Evolutionary conservation across 139 green algal genomes (phyloP).

Genomic region (Volvox reticuliferus): DNA sequence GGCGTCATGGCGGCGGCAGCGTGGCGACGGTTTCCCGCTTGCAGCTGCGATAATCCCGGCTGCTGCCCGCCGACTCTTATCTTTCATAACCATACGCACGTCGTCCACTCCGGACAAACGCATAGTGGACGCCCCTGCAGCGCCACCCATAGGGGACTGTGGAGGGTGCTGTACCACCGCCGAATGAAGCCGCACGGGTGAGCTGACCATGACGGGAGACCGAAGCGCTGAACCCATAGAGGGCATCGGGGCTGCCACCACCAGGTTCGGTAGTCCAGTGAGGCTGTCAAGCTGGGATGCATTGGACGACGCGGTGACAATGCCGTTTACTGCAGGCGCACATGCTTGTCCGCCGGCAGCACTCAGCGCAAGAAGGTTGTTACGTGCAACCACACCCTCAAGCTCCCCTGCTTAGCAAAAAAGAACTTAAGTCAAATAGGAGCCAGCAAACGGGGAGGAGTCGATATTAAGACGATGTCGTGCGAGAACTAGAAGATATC

Average conservation of each 20-base stretch:
- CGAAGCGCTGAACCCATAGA: constrained; percentile 17
- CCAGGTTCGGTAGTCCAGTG: neutral
- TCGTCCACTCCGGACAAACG: constrained; percentile 49
- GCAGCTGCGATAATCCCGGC: constrained; percentile 21
- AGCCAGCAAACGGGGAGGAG: no score
- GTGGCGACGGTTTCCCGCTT: constrained; percentile 31
- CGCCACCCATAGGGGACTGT: constrained; percentile 28
- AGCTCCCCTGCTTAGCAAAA: constrained; percentile 53
- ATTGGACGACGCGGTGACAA: neutral
- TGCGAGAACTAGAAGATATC: no score
- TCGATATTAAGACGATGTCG: no score
- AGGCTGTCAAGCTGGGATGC: neutral
- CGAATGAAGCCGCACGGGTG: constrained; percentile 3
- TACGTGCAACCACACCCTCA: constrained; percentile 57
- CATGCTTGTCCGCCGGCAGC: neutral
- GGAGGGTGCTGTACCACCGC: neutral
- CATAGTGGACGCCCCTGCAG: neutral
- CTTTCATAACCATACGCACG: constrained; percentile 43
- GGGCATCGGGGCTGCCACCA: neutral
- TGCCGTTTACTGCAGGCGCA: neutral
- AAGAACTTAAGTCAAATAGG: neutral
- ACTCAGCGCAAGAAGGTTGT: neutral
- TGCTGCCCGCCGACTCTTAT: constrained; percentile 45
- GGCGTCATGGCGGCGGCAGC: neutral
- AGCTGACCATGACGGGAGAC: constrained; percentile 35